These are phyloP conservation scores for Globisporangium okanoganense DNA, from an alignment of 352 stramenopile species.

Conservation along the genomic window DNA sequence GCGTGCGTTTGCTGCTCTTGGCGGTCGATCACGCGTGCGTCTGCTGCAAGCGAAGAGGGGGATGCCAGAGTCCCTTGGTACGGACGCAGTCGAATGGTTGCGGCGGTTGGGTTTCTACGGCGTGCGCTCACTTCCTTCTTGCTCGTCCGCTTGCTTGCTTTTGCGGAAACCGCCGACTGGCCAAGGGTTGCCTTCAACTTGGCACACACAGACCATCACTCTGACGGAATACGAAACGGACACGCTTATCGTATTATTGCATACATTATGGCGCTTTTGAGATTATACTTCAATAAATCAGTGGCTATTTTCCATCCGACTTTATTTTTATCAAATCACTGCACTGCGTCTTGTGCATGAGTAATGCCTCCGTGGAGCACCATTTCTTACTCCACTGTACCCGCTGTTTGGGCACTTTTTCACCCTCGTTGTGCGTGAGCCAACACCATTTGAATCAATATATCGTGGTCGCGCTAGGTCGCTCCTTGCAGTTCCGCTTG, in stretches of 20 bases:
- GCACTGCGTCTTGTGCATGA: background rate
- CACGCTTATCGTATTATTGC: background rate
- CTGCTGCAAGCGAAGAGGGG: background rate
- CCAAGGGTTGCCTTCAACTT: background rate
- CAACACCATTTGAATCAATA: constrained; percentile 2
- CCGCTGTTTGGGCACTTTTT: background rate
- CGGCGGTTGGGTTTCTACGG: background rate
- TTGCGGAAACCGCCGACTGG: background rate
- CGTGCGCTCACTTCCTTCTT: too few relatives aligned
- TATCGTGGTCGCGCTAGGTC: too few relatives aligned
- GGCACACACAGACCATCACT: background rate
- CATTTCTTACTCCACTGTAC: background rate
- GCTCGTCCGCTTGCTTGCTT: background rate
- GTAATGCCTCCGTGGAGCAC: background rate
- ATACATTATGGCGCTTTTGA: background rate
- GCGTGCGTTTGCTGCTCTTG: background rate
- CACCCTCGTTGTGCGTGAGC: background rate
- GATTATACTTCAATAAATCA: background rate
- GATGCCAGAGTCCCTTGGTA: background rate
- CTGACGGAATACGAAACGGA: background rate
- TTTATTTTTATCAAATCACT: background rate
- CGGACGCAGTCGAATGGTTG: too few relatives aligned
- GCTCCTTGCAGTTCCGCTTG: too few relatives aligned
- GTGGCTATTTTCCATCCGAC: background rate
- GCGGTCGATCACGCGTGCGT: background rate